phyloP scores from a whole-genome alignment of 2,329 filamentous ascomycete species.

The Colletotrichum graminicola region DNA sequence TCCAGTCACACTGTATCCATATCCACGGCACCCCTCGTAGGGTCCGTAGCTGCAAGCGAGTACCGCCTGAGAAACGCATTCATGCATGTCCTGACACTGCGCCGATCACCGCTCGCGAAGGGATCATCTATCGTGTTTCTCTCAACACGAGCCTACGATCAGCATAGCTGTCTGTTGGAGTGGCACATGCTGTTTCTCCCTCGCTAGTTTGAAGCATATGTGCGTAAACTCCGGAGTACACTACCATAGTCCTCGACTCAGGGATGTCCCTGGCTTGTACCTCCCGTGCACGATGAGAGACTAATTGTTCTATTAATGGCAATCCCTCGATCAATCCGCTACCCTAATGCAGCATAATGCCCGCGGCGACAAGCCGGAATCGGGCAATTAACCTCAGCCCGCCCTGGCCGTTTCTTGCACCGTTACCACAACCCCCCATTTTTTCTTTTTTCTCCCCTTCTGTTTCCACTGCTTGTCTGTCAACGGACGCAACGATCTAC shows the following conservation, averaged over 20 bases:
- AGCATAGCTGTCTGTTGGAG: constrained; percentile 1
- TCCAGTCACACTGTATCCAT: constrained; percentile 8
- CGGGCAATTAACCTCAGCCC: constrained; percentile 19
- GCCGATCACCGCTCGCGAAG: background rate
- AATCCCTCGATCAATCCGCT: background rate
- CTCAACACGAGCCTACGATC: constrained; percentile 31
- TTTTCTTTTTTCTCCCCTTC: background rate
- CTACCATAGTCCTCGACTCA: background rate
- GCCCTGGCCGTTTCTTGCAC: background rate
- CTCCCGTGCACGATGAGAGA: constrained; percentile 5
- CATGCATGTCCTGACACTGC: constrained; percentile 16
- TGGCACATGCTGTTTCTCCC: background rate
- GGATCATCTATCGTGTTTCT: background rate
- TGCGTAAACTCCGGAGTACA: background rate
- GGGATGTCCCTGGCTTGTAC: background rate
- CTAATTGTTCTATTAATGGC: constrained; percentile 36
- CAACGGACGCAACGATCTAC: constrained; percentile 28
- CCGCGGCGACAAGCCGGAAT: constrained; percentile 31
- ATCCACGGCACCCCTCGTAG: background rate
- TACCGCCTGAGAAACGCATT: background rate
- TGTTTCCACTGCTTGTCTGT: constrained; percentile 27
- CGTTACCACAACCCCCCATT: constrained; percentile 13
- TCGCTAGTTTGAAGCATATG: background rate
- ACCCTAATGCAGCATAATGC: constrained; percentile 20
- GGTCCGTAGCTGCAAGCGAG: constrained; percentile 12